Base-by-base conservation (phyloP, 192 early-diverging fungal genomes). In the Dissophora ornata region DNA sequence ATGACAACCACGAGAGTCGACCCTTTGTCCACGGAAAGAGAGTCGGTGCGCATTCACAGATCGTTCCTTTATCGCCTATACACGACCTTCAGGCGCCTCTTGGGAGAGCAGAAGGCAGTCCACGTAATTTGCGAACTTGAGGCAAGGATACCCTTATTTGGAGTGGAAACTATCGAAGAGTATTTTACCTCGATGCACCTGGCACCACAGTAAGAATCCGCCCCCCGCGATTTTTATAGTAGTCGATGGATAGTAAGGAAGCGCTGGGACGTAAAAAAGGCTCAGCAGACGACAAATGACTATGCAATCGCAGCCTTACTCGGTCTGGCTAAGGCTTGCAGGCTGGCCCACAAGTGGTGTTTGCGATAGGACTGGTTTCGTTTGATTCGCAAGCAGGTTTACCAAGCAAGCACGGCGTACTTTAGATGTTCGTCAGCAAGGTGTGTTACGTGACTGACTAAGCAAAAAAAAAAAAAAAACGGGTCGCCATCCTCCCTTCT, bases 1-100 rank as follows among this genome's bases (percentile, higher is more conserved):
- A 51, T 51, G 49, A 51, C 49, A 18, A 25, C 49, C 10, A 51
- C 49, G 4, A 51, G 49, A 16, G n/a, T 51, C 12, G 49, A 6
- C 49, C 49, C 49, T 4, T 9, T 9, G 10, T 3, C 49, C 49
- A 1, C 21, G 10, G 25, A 32, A 6, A 25, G 49, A 25, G 26
- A 25, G 28, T 51, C 49, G 22, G 21, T 51, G 9, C 25, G 22
- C 0, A 29, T 51, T 1, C 49, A 18, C 26, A 25, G 49, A 25
- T 7, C 25, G 10, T 51, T 29, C n/a, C 28, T 51, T 10, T 51
- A 51, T 29, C 9, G 18, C 24, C 49, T 25, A 7, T 51, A 32
- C 18, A 25, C 18, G 49, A 24, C 12, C 12, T 51, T 51, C 49
- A 10, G 26, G 18, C 1, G 25, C n/a, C 26, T 25, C 25, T n/a